phyloP scores from a whole-genome alignment of 1,284 basidiomycete genomes.

The Cystobasidium pallidum region DNA sequence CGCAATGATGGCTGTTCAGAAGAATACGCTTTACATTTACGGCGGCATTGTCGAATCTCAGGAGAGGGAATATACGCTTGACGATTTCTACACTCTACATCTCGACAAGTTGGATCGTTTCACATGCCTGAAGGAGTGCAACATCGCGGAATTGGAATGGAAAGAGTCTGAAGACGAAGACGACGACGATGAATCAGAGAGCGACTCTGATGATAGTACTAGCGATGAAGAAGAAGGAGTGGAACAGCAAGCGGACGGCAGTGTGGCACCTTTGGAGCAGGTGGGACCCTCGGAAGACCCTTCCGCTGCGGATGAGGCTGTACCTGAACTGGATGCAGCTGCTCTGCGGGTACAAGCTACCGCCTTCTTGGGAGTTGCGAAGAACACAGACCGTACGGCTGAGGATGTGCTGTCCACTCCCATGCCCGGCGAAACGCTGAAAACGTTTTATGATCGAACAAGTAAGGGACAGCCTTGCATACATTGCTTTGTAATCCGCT shows the following conservation, averaged over 20 bases:
- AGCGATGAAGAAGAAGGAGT: constrained; percentile 63
- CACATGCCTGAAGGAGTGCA: constrained; percentile 70
- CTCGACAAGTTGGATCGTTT: constrained; percentile 80
- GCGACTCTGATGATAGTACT: constrained; percentile 63
- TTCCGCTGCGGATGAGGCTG: constrained; percentile 45
- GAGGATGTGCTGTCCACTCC: constrained; percentile 82
- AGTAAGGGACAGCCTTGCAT: constrained; percentile 59
- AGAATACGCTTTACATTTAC: constrained; percentile 87
- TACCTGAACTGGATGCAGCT: constrained; percentile 57
- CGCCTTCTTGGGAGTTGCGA: constrained; percentile 73
- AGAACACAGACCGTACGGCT: constrained; percentile 62
- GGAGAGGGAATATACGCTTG: constrained; percentile 78
- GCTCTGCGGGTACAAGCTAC: constrained; percentile 68
- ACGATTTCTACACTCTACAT: constrained; percentile 76
- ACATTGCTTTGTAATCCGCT: not conserved
- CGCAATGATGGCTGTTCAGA: constrained; percentile 82
- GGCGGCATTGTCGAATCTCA: constrained; percentile 84
- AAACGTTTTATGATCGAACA: constrained; percentile 80
- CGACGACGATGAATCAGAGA: constrained; percentile 49
- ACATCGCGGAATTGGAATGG: constrained; percentile 61
- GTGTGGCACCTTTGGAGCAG: constrained; percentile 47
- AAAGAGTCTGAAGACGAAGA: constrained; percentile 59
- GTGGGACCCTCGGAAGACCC: constrained; percentile 53
- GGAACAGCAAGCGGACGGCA: constrained; percentile 56
- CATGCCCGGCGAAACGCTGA: constrained; percentile 82